A percentile compares a stretch with the other conserved stretches of the same genome.
Evolutionary conservation across 1,284 basidiomycete species (phyloP).

Genomic region (Baeospora myosura): DNA sequence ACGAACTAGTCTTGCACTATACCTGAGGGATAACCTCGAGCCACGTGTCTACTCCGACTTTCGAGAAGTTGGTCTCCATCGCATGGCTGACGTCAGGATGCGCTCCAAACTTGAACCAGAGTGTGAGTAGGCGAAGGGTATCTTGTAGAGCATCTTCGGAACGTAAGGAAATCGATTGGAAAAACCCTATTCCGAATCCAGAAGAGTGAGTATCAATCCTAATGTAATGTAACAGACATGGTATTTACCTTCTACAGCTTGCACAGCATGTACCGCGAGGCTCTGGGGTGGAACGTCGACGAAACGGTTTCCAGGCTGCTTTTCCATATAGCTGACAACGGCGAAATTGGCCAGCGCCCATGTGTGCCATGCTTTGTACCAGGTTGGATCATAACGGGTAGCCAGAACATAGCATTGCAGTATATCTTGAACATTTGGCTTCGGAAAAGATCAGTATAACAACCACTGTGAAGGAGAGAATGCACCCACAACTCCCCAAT

Average conservation of each 20-base stretch:
- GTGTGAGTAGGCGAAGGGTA: conserved; percentile 85
- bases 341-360: conserved; percentile 98
- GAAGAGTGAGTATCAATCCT: neutral
- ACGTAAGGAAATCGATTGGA: conserved; percentile 88
- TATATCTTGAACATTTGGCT: conserved; percentile 66
- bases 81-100: conserved; percentile 89
- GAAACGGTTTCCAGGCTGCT: conserved; percentile 50
- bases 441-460: conserved; percentile 4
- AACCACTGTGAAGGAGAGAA: neutral
- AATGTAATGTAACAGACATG: neutral
- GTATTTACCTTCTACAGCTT: conserved; percentile 85
- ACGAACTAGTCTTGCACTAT: too few relatives aligned
- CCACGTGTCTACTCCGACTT: conserved; percentile 96
- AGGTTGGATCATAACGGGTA: conserved; percentile 86
- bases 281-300: conserved; percentile 66
- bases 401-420: conserved; percentile 82
- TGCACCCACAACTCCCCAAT: conserved; percentile 67
- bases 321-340: conserved; percentile 81
- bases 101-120: conserved; percentile 98
- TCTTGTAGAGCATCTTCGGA: conserved; percentile 94
- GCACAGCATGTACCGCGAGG: conserved; percentile 84
- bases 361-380: conserved; percentile 99
- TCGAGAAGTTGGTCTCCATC: conserved; percentile 83
- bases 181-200: conserved; percentile 64
- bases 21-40: conserved; percentile 97